Conservation (phyloP, 768 basidiomycete genomes). For the Ramaria rubella region DNA sequence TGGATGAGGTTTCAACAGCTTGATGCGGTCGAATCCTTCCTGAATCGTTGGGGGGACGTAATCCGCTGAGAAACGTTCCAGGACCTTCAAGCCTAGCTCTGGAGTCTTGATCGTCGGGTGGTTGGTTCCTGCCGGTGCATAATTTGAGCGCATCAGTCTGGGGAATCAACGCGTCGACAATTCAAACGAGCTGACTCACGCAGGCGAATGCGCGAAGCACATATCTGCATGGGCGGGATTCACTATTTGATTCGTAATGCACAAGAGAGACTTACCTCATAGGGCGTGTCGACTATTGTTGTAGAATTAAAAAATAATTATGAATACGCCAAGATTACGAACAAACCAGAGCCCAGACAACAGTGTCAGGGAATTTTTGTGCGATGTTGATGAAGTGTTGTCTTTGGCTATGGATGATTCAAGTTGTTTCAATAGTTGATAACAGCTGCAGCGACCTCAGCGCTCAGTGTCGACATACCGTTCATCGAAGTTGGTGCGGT, state of each 20-base stretch:
- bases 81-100: slow-evolving; percentile 51
- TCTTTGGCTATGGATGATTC: slow-evolving; percentile 45
- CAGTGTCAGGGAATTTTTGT: slow-evolving; percentile 52
- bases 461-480: slow-evolving; percentile 33
- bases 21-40: slow-evolving; percentile 64
- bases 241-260: background rate
- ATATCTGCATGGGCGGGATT: background rate
- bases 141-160: background rate
- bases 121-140: slow-evolving; percentile 42
- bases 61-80: slow-evolving; percentile 58
- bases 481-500: slow-evolving; percentile 70
- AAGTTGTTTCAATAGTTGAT: background rate
- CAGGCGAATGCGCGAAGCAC: slow-evolving; percentile 2
- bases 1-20: slow-evolving; percentile 13
- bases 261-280: slow-evolving; percentile 46
- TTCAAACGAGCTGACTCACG: background rate
- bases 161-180: too few relatives aligned
- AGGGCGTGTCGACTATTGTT: slow-evolving; percentile 57
- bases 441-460: background rate
- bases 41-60: slow-evolving; percentile 46
- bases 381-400: slow-evolving; percentile 72
- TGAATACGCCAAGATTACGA: background rate
- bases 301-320: background rate
- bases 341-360: slow-evolving; percentile 65
- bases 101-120: slow-evolving; percentile 72